Conservation (phyloP, 768 basidiomycete species). For the Pholiota molesta region DNA sequence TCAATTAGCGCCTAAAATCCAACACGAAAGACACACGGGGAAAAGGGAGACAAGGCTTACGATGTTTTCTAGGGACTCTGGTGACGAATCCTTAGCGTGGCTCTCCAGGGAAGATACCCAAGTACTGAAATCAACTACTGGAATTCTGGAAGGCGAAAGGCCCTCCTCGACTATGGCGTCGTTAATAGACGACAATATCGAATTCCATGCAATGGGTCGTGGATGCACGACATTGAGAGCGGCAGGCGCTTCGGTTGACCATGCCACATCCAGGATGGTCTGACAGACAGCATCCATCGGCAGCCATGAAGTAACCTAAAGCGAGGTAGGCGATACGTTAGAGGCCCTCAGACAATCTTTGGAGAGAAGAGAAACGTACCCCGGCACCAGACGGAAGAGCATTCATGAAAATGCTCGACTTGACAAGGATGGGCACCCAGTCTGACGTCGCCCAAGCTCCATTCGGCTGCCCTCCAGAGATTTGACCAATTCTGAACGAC, state of each 20-base stretch:
- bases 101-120: conserved; percentile 23
- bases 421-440: conserved; percentile 42
- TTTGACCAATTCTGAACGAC: conserved; percentile 40
- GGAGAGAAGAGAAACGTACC: conserved; percentile 19
- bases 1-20: background rate
- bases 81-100: conserved; percentile 9
- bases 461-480: conserved; percentile 34
- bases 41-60: conserved; percentile 13
- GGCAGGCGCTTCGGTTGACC: conserved; percentile 18
- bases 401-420: conserved; percentile 33
- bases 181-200: conserved; percentile 24
- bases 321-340: background rate
- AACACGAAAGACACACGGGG: background rate
- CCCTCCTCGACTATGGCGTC: conserved; percentile 21
- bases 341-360: background rate
- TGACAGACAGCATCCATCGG: conserved; percentile 31
- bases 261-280: conserved; percentile 34
- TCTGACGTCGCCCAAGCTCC: conserved; percentile 42
- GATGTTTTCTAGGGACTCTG: conserved; percentile 14
- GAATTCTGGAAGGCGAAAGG: conserved; percentile 9
- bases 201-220: conserved; percentile 32
- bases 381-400: conserved; percentile 30
- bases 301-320: conserved; percentile 37
- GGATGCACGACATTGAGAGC: conserved; percentile 40
- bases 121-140: conserved; percentile 17